Conservation (phyloP, 805 yeast species). For the Metschnikowia shivogae region DNA sequence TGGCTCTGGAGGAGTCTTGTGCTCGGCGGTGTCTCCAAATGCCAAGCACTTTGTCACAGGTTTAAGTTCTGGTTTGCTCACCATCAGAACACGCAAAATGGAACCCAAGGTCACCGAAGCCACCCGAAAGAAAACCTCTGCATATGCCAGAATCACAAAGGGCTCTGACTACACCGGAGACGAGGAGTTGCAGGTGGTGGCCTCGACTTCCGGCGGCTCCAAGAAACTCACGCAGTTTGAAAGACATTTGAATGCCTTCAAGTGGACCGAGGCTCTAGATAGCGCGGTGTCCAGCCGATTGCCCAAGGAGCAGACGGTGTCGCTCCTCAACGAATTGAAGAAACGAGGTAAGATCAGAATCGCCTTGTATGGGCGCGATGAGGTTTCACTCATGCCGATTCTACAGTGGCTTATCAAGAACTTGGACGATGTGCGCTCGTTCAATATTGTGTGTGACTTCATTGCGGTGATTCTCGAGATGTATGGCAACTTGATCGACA, state of each 20-base stretch:
- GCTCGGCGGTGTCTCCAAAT: slow-evolving; percentile 83
- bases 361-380: slow-evolving; percentile 81
- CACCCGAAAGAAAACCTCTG: slow-evolving; percentile 50
- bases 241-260: slow-evolving; percentile 76
- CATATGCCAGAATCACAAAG: slow-evolving; percentile 77
- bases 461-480: slow-evolving; percentile 64
- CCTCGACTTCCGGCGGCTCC: slow-evolving; percentile 45
- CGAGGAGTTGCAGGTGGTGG: slow-evolving; percentile 68
- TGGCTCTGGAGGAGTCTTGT: slow-evolving; percentile 80
- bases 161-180: slow-evolving; percentile 92
- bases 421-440: slow-evolving; percentile 74
- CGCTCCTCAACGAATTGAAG: slow-evolving; percentile 81
- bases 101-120: slow-evolving; percentile 51
- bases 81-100: slow-evolving; percentile 82
- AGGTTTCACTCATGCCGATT: slow-evolving; percentile 77
- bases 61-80: slow-evolving; percentile 79
- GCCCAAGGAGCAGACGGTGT: slow-evolving; percentile 73
- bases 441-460: slow-evolving; percentile 62
- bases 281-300: slow-evolving; percentile 76
- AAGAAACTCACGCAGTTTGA: slow-evolving; percentile 81
- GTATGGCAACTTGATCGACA: slow-evolving; percentile 70
- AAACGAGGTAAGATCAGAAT: slow-evolving; percentile 83
- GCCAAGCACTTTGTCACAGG: slow-evolving; percentile 90
- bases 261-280: slow-evolving; percentile 91
- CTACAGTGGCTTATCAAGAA: slow-evolving; percentile 76